Base-by-base conservation (phyloP, 306 rosid species). In the cucumber (Cucumis sativus) region DNA sequence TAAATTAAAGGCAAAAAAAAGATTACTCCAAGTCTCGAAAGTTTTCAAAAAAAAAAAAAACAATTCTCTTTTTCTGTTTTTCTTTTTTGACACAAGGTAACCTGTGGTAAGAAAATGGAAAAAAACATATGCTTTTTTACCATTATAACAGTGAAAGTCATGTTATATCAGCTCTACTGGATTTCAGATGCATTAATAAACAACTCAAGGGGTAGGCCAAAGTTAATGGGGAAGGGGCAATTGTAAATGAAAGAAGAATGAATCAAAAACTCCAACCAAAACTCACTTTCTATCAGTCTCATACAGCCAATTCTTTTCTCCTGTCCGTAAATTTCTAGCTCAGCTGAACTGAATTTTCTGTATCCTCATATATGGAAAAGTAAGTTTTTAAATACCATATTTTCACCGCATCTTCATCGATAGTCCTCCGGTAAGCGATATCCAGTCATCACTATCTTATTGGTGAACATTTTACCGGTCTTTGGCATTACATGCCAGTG, bases 401-500 rank as follows among this genome's bases (percentile, higher is more conserved):
- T 18, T 18, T 18, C 49, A 37, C n/a, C 6, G 2, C 41, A 7
- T 43, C 51, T 49, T 78, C 75, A 87, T 89, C 88, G 85, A 74
- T 89, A 91, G 67, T 89, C 91, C 78, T 30, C 69, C 0, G 93
- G 93, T 82, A 91, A 84, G 61, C 81, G 79, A 74, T 89, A 88
- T 60, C 90, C 89, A 7, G 89, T 69, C 79, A 89, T 77, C 72
- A 87, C 91, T 75, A 87, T 82, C 85, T 87, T 89, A 82, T 87
- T 89, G 0, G 82, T 91, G 54, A 65, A 84, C 91, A 91, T 89
- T 86, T 89, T 91, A 62, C 96, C 93, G 20, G 91, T 87, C 84
- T 89, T 89, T 23, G 96, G 96, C 93, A 91, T 89, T 41, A 86
- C 87, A 82, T 91, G 93, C 93, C 96, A 91, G 80, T 91, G 96